A percentile compares a stretch with the other conserved stretches of the same genome.
phyloP scores from a whole-genome alignment of 2,329 filamentous ascomycete species.

The Aspergillus aculeatus region DNA sequence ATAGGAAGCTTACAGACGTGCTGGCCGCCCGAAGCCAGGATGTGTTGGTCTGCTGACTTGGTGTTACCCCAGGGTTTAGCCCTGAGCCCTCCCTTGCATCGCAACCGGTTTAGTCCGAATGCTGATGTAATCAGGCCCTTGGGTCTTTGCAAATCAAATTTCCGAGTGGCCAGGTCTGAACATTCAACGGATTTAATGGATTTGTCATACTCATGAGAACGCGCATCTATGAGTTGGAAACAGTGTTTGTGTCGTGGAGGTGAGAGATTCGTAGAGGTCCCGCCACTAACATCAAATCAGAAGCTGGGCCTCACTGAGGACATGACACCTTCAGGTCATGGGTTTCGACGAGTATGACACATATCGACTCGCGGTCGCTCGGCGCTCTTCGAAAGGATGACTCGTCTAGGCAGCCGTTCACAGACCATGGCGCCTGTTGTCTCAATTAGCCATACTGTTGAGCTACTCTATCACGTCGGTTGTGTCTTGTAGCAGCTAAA shows the following conservation, averaged over 20 bases:
- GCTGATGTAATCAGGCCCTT: conserved; percentile 19
- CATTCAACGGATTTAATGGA: background rate
- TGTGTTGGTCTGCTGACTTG: conserved; percentile 22
- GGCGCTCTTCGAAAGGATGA: background rate
- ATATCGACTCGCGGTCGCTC: background rate
- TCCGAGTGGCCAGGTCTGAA: background rate
- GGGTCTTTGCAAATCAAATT: background rate
- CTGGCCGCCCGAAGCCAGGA: conserved; percentile 14
- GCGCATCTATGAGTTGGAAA: background rate
- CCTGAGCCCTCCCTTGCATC: conserved; percentile 31
- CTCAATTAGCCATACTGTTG: conserved; percentile 1
- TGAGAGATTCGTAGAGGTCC: background rate
- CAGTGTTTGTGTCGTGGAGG: background rate
- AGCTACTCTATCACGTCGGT: conserved; percentile 3
- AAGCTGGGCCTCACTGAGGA: background rate
- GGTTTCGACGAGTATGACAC: background rate
- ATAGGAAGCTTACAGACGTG: conserved; percentile 7
- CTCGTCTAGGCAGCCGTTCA: conserved; percentile 10
- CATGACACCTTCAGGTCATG: background rate
- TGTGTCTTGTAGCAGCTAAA: background rate
- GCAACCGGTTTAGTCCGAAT: conserved; percentile 24
- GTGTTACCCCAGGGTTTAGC: conserved; percentile 26
- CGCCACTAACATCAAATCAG: background rate
- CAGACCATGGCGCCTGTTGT: conserved; percentile 18
- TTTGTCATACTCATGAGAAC: background rate